Evolutionary conservation across 768 basidiomycete genomes (phyloP).

Genomic region (Trametes coccinea): DNA sequence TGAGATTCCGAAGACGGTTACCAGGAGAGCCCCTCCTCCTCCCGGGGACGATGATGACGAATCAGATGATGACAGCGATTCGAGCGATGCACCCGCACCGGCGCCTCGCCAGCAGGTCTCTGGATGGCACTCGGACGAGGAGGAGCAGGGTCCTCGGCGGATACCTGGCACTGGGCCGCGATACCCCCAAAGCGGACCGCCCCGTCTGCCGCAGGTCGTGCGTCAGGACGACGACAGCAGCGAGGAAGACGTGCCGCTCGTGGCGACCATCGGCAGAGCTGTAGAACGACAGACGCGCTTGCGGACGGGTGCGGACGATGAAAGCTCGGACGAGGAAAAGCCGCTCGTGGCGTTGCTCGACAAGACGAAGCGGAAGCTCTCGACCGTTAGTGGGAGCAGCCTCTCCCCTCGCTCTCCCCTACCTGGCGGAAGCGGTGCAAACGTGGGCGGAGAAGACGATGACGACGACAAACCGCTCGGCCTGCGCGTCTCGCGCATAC

Average conservation of each 20-base stretch:
- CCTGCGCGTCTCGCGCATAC: conserved; percentile 74
- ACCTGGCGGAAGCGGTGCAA: neutral
- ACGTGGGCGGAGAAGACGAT: conserved; percentile 33
- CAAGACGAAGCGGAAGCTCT: conserved; percentile 44
- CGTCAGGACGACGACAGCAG: conserved; percentile 50
- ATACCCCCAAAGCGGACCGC: conserved; percentile 36
- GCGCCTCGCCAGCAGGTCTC: conserved; percentile 1
- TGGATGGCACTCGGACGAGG: conserved; percentile 65
- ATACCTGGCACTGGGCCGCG: conserved; percentile 61
- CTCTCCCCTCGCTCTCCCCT: conserved; percentile 21
- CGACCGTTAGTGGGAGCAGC: conserved; percentile 42
- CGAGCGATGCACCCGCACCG: conserved; percentile 35
- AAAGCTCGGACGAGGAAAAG: conserved; percentile 63
- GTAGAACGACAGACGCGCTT: conserved; percentile 43
- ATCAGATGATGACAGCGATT: conserved; percentile 55
- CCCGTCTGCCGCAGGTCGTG: conserved; percentile 23
- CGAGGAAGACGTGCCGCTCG: conserved; percentile 81
- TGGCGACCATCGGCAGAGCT: conserved; percentile 60
- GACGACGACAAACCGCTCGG: conserved; percentile 72
- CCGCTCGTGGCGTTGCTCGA: conserved; percentile 65
- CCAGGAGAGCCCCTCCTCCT: conserved; percentile 31
- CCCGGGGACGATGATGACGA: conserved; percentile 42
- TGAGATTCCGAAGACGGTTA: conserved; percentile 36
- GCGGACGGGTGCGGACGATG: conserved; percentile 29
- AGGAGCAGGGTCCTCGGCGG: conserved; percentile 50